Evolutionary conservation across 441 rosid genomes (phyloP), one percentile per base, ranked within the genome.

Genomic region (Geranium incanum): DNA sequence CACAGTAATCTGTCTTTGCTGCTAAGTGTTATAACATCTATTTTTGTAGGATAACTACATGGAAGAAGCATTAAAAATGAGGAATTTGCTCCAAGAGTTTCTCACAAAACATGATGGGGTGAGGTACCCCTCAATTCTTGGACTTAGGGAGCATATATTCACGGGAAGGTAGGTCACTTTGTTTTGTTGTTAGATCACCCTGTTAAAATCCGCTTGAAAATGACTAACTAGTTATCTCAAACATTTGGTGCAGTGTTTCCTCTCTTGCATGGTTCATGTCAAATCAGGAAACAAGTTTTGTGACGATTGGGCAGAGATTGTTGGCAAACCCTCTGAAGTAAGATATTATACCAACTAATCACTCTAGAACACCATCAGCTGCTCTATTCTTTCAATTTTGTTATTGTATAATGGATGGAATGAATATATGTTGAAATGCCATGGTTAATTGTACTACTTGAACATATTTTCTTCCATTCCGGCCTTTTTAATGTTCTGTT

Each of bases 191-290:
- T 73, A 57, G 68, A 60, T 66, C 66, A 52, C 64, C 67, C 67
- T 69, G 21, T 16, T 15, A 16, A 4, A 45, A 21, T 33, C 59
- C 19, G 1, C 39, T 36, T 80, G 69, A 11, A 59, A 38, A 59
- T 66, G 23, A 55, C 37, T 75, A 68, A 48, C 68, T 77, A 69
- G 67, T 60, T 48, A 52, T 57, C 55, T 73, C 76, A 78, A 36
- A 3, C 36, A 4, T 45, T 64, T 62, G 78, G 74, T 84, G 83
- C 93, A 96, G 99, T 83, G 99, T 96, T 81, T 96, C 99, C 69
- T 96, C 99, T 72, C 99, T 96, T 74, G 99, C 99, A 19, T 96
- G 99, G 99, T 96, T 96, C 83, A 96, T 96, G 99, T 96, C 99
- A 72, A 96, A 91, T 85, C 99, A 96, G 86, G 99, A 96, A 82